Percentiles rank a stretch among this genome's conserved stretches.
phyloP scores from a whole-genome alignment of 139 green algal species.

The Haematococcus sp. region DNA sequence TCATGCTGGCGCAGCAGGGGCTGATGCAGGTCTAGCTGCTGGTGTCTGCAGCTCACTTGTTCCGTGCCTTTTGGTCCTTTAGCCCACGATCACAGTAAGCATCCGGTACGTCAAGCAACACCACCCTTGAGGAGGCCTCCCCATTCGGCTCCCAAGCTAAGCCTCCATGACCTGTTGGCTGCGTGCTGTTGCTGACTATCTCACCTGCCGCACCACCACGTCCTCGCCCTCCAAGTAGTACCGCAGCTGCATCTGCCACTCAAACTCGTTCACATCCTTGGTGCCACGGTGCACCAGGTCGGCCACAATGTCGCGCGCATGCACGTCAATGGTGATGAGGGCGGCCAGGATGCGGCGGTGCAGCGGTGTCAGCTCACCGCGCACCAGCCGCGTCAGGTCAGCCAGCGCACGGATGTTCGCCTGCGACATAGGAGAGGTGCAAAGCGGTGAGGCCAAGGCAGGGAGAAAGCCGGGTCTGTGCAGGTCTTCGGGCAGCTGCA shows the following conservation, averaged over 20 bases:
- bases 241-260: conserved; percentile 84
- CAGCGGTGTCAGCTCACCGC: conserved; percentile 58
- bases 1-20: too few relatives aligned
- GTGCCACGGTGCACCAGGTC: conserved; percentile 52
- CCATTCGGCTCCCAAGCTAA: too few relatives aligned
- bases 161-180: too few relatives aligned
- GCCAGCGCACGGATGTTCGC: conserved; percentile 62
- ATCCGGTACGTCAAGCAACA: too few relatives aligned
- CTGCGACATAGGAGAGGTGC: too few relatives aligned
- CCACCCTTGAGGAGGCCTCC: too few relatives aligned
- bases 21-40: too few relatives aligned
- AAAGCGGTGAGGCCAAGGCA: too few relatives aligned
- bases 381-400: conserved; percentile 63
- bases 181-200: too few relatives aligned
- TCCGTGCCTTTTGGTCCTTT: too few relatives aligned
- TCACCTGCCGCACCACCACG: conserved; percentile 56
- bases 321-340: conserved; percentile 89
- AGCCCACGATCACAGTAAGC: too few relatives aligned
- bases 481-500: not conserved
- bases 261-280: conserved; percentile 62
- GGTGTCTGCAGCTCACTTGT: too few relatives aligned
- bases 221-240: conserved; percentile 76
- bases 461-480: not conserved
- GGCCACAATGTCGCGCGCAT: conserved; percentile 76
- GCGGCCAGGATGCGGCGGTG: conserved; percentile 62